phyloP scores from a whole-genome alignment of 352 stramenopile species.

The Globisporangium echinulatum region DNA sequence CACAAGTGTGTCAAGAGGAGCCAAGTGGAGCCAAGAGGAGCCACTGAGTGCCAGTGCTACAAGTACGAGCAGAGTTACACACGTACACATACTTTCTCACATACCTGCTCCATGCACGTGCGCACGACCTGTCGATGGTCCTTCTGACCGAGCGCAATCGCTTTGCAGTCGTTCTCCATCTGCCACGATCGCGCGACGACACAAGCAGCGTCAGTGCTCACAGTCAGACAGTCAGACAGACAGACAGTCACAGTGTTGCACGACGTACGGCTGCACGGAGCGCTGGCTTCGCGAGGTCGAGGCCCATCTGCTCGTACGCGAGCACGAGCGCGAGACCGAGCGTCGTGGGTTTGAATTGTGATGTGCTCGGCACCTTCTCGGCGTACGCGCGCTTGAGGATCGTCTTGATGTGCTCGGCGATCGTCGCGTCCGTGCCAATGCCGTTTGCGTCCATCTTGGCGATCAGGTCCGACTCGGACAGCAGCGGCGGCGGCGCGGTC shows the following conservation, averaged over 20 bases:
- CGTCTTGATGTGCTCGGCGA: constrained; percentile 98
- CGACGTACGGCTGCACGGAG: constrained; percentile 78
- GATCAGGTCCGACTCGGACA: constrained; percentile 93
- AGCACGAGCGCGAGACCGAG: constrained; percentile 87
- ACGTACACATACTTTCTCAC: constrained; percentile 19
- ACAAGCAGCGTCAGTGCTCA: not conserved
- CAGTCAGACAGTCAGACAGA: constrained; percentile 4
- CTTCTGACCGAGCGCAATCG: constrained; percentile 75
- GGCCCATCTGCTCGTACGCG: constrained; percentile 91
- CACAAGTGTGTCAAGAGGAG: no score
- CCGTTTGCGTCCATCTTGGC: constrained; percentile 93
- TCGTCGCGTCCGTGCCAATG: constrained; percentile 94
- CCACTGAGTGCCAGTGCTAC: no score
- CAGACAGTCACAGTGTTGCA: not conserved
- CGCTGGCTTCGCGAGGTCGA: constrained; percentile 95
- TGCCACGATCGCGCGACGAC: constrained; percentile 15
- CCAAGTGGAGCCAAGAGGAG: no score
- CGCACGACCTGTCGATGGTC: constrained; percentile 67
- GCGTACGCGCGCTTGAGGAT: constrained; percentile 98
- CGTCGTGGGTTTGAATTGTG: constrained; percentile 92
- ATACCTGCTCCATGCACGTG: constrained; percentile 86
- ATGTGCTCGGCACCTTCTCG: constrained; percentile 90
- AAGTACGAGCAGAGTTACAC: no score
- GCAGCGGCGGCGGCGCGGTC: constrained; percentile 80
- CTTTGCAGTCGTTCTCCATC: constrained; percentile 92